Base-by-base conservation (phyloP, 345 rosid species). In the Chamaenerion angustifolium region DNA sequence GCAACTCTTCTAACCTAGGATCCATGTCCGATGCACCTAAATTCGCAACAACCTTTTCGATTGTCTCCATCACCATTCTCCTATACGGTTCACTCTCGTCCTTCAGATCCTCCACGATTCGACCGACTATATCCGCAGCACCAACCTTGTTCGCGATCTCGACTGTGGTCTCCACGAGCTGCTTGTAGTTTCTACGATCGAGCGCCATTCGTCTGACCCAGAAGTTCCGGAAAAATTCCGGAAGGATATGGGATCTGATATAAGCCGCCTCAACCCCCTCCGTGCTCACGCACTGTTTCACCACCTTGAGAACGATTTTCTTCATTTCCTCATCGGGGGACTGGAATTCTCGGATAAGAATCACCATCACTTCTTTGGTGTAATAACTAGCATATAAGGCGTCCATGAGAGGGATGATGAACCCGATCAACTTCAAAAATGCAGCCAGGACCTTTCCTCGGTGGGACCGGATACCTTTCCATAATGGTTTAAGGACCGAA, bases 241-340 rank as follows among this genome's bases (percentile, higher is more conserved):
- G 99, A 31, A 93, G 84, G 64, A 93, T 88, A 68, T 93, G 95
- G 56, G 52, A 74, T 21, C 95, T 78, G 58, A 93, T 88, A 56
- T 93, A 93, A 23, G 82, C 90, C 43, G 99, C 50, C 64, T 93
- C 96, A 14, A 93, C 99, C 58, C 96, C 99, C 68, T 93, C 99
- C 1, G 96, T 93, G 57, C 96, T 73, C 57, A 93, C 99, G 75
- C 99, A 93, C 64, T 93, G 96, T 69, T 93, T 88, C 62, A 93
- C 96, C 65, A 93, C 99, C 60, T 93, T 93, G 42, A 92, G 76
- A 47, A 92, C 99, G 70, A 88, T 84, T 64, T 92, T 92, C 77
- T 88, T 88, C 96, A 92, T 92, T 76, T 92, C 96, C 65, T 88
- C 96, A 68, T 92, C 96, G 48, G 99, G 96, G 6, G 98, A 92